Conservation (phyloP, 129 eudicot genomes). For the Glebionis coronaria region DNA sequence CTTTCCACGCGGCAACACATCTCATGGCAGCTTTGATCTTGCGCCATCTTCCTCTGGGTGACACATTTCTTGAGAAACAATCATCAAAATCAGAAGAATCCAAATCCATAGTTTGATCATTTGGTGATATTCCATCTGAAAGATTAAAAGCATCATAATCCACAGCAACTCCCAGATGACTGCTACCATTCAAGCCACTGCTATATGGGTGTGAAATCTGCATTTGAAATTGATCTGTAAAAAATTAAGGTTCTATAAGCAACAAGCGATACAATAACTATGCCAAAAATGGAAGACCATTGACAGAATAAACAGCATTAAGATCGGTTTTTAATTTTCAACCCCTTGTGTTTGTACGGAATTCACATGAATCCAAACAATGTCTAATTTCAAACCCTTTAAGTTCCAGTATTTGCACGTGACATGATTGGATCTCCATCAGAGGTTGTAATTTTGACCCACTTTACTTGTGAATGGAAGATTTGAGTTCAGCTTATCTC, state of each 20-base stretch:
- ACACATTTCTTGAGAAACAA: conserved; percentile 13
- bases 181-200: conserved; percentile 11
- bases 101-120: conserved; percentile 13
- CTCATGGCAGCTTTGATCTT: conserved; percentile 25
- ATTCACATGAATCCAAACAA: not conserved
- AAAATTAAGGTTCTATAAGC: conserved; percentile 20
- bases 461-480: not conserved
- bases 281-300: not conserved
- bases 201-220: conserved; percentile 26
- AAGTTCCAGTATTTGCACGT: not conserved
- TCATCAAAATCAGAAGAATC: conserved; percentile 19
- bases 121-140: conserved; percentile 22
- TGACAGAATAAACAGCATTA: not conserved
- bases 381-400: not conserved
- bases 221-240: conserved; percentile 39
- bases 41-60: conserved; percentile 29
- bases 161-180: conserved; percentile 9
- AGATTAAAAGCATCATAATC: conserved; percentile 24
- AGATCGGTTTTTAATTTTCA: not conserved
- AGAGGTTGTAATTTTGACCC: not conserved
- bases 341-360: not conserved
- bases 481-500: not conserved
- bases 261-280: conserved; percentile 11
- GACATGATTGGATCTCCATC: not conserved
- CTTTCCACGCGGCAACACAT: conserved; percentile 20